These are phyloP conservation scores for Cardamine chenopodiifolia DNA, from an alignment of 345 rosid species.

Conservation along the genomic window DNA sequence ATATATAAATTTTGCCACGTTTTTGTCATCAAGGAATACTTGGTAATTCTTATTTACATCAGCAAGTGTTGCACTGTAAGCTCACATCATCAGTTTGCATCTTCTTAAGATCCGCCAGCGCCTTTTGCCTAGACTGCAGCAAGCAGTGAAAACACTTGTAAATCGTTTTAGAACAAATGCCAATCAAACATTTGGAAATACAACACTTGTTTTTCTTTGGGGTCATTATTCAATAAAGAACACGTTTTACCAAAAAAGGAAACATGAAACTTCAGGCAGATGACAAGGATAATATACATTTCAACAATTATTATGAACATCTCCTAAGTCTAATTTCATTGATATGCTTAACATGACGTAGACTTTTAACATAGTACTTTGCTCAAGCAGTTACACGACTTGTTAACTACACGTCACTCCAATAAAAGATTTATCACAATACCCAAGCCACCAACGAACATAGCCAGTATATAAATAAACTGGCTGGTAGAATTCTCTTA, in stretches of 20 bases:
- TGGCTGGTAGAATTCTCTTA: not conserved
- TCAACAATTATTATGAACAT: not conserved
- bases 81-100: conserved; percentile 82
- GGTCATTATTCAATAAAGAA: not conserved
- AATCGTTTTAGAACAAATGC: not conserved
- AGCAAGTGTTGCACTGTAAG: conserved; percentile 37
- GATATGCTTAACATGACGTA: conserved; percentile 14
- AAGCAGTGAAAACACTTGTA: conserved; percentile 27
- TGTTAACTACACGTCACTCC: not conserved
- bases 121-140: conserved; percentile 90
- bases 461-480: conserved; percentile 3
- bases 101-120: conserved; percentile 71
- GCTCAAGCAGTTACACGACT: not conserved
- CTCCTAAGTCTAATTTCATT: not conserved
- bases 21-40: conserved; percentile 32
- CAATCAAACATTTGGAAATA: not conserved
- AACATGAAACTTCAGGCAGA: conserved; percentile 2
- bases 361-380: not conserved
- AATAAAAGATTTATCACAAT: not conserved
- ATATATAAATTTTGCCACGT: conserved; percentile 7
- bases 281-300: conserved; percentile 19
- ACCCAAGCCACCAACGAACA: not conserved
- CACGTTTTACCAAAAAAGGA: not conserved
- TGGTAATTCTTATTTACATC: conserved; percentile 30
- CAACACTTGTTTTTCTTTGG: not conserved